Evolutionary conservation across 257 asterid species (phyloP), one percentile per base, ranked within the genome.

Genomic region (Rubia yunnanensis): DNA sequence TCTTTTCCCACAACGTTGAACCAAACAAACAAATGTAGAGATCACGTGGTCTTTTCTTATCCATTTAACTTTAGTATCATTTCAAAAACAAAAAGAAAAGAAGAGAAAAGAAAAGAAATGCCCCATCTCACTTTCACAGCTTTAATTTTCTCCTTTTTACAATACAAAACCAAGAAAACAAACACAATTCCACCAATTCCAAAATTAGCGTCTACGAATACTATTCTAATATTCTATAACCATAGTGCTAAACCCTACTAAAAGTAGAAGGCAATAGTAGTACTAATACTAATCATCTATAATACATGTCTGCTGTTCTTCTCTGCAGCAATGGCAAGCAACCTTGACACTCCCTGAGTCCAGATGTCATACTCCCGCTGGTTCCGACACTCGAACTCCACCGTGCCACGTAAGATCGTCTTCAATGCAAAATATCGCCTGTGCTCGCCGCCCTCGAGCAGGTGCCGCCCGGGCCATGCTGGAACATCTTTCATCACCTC

Each of bases 391-490:
- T 94, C 99, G 15, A 94, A 94, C 62, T 94, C 99, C 0, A 94
- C 91, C 0, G 88, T 84, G 34, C 99, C 96, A 2, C 98, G 79
- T 1, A 76, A 38, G 24, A 94, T 70, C 0, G 99, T 94, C 82
- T 82, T 88, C 76, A 94, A 64, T 0, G 88, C 99, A 0, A 94
- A 94, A 76, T 94, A 94, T 59, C 89, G 69, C 61, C 88, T 80
- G 60, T 91, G 54, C 67, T 81, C 94, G 0, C 99, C 94, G 10
- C 96, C 98, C 30, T 91, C 95, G 0, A 94, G 92, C 38, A 94
- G 69, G 81, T 94, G 99, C 65, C 99, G 91, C 46, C 99, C 99
- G 0, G 99, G 84, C 99, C 99, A 94, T 0, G 98, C 95, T 6
- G 91, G 95, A 65, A 84, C 74, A 74, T 94, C 94, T 75, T 80